These are phyloP conservation scores for Endogone sp. DNA, from an alignment of 192 early-diverging fungal species.

Conservation along the genomic window DNA sequence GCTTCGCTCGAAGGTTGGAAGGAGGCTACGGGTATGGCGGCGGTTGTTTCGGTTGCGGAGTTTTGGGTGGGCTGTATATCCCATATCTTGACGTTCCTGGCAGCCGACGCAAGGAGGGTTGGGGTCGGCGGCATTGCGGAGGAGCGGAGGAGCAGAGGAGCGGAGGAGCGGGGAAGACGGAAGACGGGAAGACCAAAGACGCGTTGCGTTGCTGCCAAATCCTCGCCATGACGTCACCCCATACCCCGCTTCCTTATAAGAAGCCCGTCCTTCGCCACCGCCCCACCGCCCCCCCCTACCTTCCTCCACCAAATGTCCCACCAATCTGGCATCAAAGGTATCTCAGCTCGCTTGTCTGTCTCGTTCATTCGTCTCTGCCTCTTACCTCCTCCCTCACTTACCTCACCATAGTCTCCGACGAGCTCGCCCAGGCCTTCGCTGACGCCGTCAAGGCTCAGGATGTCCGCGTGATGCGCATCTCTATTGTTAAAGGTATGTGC, in stretches of 20 bases:
- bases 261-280: no score
- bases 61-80: not conserved
- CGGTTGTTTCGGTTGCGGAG: not conserved
- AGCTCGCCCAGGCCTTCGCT: slow-evolving; percentile 39
- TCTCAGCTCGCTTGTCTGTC: not conserved
- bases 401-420: slow-evolving; percentile 37
- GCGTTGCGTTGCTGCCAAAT: no score
- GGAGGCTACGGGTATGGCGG: not conserved
- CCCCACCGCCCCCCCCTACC: no score
- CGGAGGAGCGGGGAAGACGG: no score
- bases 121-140: not conserved
- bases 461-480: slow-evolving; percentile 39
- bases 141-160: not conserved
- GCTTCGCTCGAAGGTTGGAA: not conserved
- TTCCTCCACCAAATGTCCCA: no score
- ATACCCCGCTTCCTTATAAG: no score
- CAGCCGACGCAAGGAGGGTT: not conserved
- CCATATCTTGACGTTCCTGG: not conserved
- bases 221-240: no score
- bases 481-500: slow-evolving; percentile 41
- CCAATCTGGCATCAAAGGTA: not conserved
- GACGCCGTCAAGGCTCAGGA: slow-evolving; percentile 28
- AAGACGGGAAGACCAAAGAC: no score
- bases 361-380: not conserved
- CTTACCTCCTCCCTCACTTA: not conserved